These are phyloP conservation scores for Letharia lupina DNA, from an alignment of 495 filamentous ascomycete species.

Conservation along the genomic window DNA sequence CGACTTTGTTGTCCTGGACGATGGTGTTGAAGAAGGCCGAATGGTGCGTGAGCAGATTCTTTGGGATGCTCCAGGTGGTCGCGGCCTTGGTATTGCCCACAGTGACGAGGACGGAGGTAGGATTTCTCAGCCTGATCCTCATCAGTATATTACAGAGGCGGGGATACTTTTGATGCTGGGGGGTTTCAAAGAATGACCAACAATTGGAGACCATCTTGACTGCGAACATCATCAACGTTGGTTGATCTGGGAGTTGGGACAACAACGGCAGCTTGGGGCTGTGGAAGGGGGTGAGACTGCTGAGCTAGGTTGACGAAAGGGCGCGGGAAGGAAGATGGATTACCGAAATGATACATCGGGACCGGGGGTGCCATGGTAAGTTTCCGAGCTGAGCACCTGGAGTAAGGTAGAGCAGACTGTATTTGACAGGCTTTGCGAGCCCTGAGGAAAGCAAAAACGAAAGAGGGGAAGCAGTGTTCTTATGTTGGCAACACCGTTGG, in stretches of 20 bases:
- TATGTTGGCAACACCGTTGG: background rate
- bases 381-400: too few species aligned
- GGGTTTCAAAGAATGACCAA: background rate
- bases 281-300: too few species aligned
- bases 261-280: too few species aligned
- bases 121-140: background rate
- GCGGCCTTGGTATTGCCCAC: background rate
- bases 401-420: too few species aligned
- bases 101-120: background rate
- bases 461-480: background rate
- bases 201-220: background rate
- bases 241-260: background rate
- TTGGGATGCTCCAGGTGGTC: background rate
- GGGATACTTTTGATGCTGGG: background rate
- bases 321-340: too few species aligned
- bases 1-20: background rate
- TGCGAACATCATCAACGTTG: background rate
- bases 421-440: too few species aligned
- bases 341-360: too few species aligned
- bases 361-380: too few species aligned
- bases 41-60: background rate
- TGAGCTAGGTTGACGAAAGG: too few species aligned
- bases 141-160: background rate
- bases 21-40: background rate
- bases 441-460: background rate